Evolutionary conservation across 163 green algal genomes (phyloP).

Genomic region (Volvox carteri): DNA sequence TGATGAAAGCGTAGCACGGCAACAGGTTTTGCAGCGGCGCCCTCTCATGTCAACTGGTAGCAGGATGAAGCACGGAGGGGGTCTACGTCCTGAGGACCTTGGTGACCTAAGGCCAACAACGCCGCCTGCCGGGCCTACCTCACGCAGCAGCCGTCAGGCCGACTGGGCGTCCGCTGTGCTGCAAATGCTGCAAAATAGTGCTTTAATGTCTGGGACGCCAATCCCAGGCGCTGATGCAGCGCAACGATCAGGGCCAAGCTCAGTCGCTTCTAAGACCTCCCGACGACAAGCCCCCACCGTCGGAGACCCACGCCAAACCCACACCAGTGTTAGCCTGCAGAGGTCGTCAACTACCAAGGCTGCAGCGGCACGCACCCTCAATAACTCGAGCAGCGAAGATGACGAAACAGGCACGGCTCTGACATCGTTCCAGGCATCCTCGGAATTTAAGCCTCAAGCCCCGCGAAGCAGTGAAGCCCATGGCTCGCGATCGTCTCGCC

Average conservation of each 20-base stretch:
- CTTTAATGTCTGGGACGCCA: not conserved
- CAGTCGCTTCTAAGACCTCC: not conserved
- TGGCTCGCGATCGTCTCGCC: not conserved
- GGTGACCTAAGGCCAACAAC: conserved; percentile 45
- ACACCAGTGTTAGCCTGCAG: not conserved
- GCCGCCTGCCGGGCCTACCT: conserved; percentile 3
- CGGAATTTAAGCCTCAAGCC: not conserved
- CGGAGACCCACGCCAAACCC: not conserved
- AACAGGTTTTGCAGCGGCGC: not conserved
- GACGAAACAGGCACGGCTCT: not conserved
- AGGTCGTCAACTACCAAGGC: conserved; percentile 7
- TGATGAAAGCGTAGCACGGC: not conserved
- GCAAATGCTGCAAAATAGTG: not conserved
- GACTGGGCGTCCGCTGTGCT: not conserved
- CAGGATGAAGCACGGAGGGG: not conserved
- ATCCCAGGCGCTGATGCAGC: not conserved
- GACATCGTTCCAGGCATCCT: not conserved
- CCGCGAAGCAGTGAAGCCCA: no score
- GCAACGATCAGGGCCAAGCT: no score
- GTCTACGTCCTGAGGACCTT: not conserved
- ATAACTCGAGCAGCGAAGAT: not conserved
- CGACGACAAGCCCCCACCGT: not conserved
- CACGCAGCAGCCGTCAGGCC: not conserved
- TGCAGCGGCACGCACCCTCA: not conserved
- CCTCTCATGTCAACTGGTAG: not conserved